phyloP scores from a whole-genome alignment of 345 rosid genomes.

The Euphorbia lathyris region DNA sequence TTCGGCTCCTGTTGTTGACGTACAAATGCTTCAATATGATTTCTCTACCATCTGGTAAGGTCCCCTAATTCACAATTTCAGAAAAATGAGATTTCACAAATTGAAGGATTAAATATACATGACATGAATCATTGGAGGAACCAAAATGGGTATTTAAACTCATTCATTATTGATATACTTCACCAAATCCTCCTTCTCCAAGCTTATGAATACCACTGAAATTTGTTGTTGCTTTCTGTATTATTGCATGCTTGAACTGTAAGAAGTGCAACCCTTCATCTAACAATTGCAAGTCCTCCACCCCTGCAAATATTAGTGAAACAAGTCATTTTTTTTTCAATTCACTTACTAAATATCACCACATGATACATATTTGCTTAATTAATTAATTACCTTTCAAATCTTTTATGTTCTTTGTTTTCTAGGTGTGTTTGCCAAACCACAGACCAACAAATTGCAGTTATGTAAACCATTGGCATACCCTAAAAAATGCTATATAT shows the following conservation, averaged over 20 bases:
- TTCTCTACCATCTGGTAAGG: slow-evolving; percentile 64
- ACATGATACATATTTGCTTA: too few relatives aligned
- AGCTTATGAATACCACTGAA: slow-evolving; percentile 40
- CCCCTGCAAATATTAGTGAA: slow-evolving; percentile 7
- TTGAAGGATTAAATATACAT: neutral
- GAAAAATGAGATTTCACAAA: neutral
- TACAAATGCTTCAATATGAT: slow-evolving; percentile 53
- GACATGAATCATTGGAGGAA: too few relatives aligned
- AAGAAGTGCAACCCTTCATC: slow-evolving; percentile 30
- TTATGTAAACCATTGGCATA: slow-evolving; percentile 5
- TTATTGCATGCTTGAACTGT: slow-evolving; percentile 48
- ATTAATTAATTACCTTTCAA: too few relatives aligned
- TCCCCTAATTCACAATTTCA: slow-evolving; percentile 38
- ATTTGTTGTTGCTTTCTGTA: slow-evolving; percentile 41
- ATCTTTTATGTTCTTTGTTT: slow-evolving; percentile 1
- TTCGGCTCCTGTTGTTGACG: slow-evolving; percentile 24
- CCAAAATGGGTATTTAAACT: too few relatives aligned
- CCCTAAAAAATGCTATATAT: too few relatives aligned
- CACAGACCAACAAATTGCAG: slow-evolving; percentile 31
- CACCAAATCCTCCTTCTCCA: slow-evolving; percentile 58
- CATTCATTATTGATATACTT: slow-evolving; percentile 43
- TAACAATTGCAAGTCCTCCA: slow-evolving; percentile 20
- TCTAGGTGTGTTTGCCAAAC: slow-evolving; percentile 22
- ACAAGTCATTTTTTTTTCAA: too few relatives aligned
- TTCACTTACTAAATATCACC: too few relatives aligned